Evolutionary conservation across 768 basidiomycete species (phyloP), one percentile per base, ranked within the genome.

Genomic region (Russula griseocarnosa): DNA sequence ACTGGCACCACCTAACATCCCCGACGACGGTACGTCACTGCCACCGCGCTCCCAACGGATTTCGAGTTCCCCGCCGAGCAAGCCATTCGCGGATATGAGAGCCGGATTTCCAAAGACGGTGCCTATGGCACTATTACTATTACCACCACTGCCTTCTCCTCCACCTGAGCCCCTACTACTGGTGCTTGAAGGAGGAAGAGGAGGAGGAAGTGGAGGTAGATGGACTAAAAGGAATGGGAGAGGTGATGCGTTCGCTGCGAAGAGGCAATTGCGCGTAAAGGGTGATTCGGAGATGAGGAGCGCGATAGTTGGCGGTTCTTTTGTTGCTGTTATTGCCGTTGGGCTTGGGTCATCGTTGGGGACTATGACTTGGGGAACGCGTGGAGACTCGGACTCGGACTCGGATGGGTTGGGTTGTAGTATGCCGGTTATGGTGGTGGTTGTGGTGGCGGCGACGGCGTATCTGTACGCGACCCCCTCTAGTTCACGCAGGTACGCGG

Each of bases 401-500:
- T 30, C 16, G 49, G 54, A 10, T 7, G 44, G 24, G 13, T 32
- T 18, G 18, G 14, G 14, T n/a, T n/a, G n/a, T 34, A 13, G 34
- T 34, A 11, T 34, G 11, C 34, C 11, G 3, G 34, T 34, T 8
- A 1, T 6, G 32, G 6, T 51, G 50, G 28, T 14, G 16, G 50
- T 32, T 13, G 13, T 2, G 18, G 40, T 18, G 14, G 2, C 6
- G 54, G 14, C 47, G 32, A 53, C 30, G 62, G 38, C 67, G 69
- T 84, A 80, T 10, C 83, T 80, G 69, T 81, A 79, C 59, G 88
- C 74, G 14, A 94, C 94, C n/a, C 94, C 94, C 71, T 97, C 94
- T 76, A 95, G 79, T 72, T 97, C 94, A 36, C 94, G 84, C 0
- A 97, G 82, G 69, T 87, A 87, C 28, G 85, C 85, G 3, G 94